phyloP scores from a whole-genome alignment of 1,284 basidiomycete genomes.

The Malassezia yamatoensis region DNA sequence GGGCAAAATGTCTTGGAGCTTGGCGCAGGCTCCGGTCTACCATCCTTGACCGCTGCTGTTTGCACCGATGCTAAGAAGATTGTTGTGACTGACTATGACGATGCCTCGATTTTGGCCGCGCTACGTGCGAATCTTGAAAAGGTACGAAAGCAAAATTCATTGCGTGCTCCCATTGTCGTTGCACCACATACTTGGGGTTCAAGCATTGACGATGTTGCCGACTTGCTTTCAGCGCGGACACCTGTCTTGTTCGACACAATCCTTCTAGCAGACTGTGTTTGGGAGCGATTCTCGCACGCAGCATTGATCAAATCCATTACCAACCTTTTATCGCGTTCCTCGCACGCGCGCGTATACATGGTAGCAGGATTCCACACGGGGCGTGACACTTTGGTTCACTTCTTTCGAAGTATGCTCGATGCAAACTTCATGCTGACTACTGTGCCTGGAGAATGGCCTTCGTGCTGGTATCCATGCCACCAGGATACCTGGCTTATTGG shows the following conservation, averaged over 20 bases:
- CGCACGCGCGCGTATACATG: slow-evolving; percentile 28
- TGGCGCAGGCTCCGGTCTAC: slow-evolving; percentile 39
- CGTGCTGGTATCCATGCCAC: not conserved
- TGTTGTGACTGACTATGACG: slow-evolving; percentile 41
- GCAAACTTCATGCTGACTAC: slow-evolving; percentile 25
- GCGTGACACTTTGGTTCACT: slow-evolving; percentile 30
- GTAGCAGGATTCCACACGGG: slow-evolving; percentile 44
- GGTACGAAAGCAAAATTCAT: slow-evolving; percentile 11
- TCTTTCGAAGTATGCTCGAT: slow-evolving; percentile 26
- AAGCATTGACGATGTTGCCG: slow-evolving; percentile 30
- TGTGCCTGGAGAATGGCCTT: slow-evolving; percentile 19
- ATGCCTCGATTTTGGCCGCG: slow-evolving; percentile 34
- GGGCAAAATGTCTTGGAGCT: slow-evolving; percentile 30
- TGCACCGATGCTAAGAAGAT: slow-evolving; percentile 17
- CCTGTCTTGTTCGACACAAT: slow-evolving; percentile 23
- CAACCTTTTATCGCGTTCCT: slow-evolving; percentile 15
- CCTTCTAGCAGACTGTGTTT: slow-evolving; percentile 44
- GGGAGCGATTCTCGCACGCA: slow-evolving; percentile 41
- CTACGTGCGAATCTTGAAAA: slow-evolving; percentile 24
- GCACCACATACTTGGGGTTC: slow-evolving; percentile 42
- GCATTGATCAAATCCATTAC: slow-evolving; percentile 32
- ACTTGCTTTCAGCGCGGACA: slow-evolving; percentile 21
- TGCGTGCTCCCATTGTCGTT: slow-evolving; percentile 10
- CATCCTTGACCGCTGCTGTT: slow-evolving; percentile 29
- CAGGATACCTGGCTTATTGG: slow-evolving; percentile 4